Evolutionary conservation across 225 moss, liverwort and hornwort species (phyloP).

Genomic region (Rhytidiadelphus loreus): DNA sequence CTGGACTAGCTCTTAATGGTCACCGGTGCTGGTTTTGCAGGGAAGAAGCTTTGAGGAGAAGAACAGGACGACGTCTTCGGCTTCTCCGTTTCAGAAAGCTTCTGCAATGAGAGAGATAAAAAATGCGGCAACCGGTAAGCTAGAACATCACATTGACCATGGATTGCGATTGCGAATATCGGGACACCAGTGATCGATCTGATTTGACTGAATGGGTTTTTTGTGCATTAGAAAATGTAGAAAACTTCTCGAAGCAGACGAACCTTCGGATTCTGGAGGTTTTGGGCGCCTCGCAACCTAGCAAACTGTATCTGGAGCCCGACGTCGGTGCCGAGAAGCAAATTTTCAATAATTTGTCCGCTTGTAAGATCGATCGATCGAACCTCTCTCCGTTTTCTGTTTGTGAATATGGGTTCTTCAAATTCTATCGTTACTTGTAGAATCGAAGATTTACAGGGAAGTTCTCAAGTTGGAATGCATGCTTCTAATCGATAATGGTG

Average conservation of each 20-base stretch:
- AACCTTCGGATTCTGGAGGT: constrained; percentile 3
- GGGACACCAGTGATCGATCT: background rate
- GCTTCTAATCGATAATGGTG: background rate
- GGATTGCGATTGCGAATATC: background rate
- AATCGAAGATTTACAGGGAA: background rate
- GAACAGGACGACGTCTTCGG: background rate
- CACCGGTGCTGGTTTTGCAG: background rate
- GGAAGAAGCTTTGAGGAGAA: background rate
- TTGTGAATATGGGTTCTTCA: background rate
- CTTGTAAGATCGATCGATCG: background rate
- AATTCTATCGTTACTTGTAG: background rate
- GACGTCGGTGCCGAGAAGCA: background rate
- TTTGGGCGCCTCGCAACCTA: background rate
- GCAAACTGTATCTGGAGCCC: background rate
- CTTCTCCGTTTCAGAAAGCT: background rate
- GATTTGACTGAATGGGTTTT: too few relatives aligned
- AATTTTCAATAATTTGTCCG: background rate
- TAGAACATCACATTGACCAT: background rate
- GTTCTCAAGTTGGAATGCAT: background rate
- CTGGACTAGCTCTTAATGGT: background rate
- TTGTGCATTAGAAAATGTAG: background rate
- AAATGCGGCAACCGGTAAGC: background rate
- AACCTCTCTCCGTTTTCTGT: background rate
- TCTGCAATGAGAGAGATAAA: background rate
- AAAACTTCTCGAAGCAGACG: background rate